Evolutionary conservation across 2,329 filamentous ascomycete genomes (phyloP), one percentile per base, ranked within the genome.

Genomic region (Leptoxyphium fumago): DNA sequence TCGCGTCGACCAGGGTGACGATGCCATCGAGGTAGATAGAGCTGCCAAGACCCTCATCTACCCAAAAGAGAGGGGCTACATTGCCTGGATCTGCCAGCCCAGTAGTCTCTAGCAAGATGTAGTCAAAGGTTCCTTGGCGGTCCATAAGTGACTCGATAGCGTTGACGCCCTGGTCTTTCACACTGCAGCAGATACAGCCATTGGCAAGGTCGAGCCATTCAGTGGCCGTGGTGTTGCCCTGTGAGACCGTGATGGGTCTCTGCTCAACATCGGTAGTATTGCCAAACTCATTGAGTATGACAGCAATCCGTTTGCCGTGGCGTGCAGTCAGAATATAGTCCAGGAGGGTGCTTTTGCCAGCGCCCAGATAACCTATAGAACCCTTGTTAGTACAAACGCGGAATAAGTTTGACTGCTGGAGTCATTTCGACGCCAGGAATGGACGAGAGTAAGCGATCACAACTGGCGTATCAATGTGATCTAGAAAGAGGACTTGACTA

Each of bases 131-230:
- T 41, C 89, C 89, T 51, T 84, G 85, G 56, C 87, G 86, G 50
- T 88, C 84, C 85, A 98, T 96, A 2, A 98, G 70, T 1, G 85
- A 85, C 66, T 98, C 91, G 44, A 98, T 94, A 30, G 91, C 91
- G 52, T 85, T 85, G 32, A 98, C 89, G 10, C 91, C 91, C 1
- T 82, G 79, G 61, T 98, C 91, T 79, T 95, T 98, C 55, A 96
- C 88, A 2, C 87, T 94, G 66, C 91, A 98, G 67, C 91, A 98
- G 52, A 98, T 87, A 61, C 91, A 98, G 49, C 91, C 91, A 55
- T 98, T 98, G 43, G 85, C 87, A 43, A 98, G 78, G 49, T 95
- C 88, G 26, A 98, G 77, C 84, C 93, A 98, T 69, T 94, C 87
- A 59, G 91, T 82, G 6, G 89, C 84, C 57, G 89, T 77, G 34